These are phyloP conservation scores for Furcasterigmium sp. DNA, from an alignment of 2,329 filamentous ascomycete genomes.

Conservation along the genomic window DNA sequence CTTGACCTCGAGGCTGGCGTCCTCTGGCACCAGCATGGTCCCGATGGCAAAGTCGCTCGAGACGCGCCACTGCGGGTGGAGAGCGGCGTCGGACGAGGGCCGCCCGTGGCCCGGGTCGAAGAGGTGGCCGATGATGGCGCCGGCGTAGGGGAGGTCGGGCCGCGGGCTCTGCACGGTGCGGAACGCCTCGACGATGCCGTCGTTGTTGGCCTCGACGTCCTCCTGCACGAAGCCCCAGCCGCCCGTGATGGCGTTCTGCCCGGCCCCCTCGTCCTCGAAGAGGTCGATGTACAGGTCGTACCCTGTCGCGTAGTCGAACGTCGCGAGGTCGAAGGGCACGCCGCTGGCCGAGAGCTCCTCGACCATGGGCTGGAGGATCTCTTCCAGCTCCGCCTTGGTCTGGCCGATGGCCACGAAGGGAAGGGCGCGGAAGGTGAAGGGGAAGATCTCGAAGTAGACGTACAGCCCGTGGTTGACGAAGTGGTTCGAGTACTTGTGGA, in stretches of 20 bases:
- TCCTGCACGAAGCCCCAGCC: constrained; percentile 30
- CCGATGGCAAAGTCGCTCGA: constrained; percentile 29
- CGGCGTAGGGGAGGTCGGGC: constrained; percentile 18
- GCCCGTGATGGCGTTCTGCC: constrained; percentile 27
- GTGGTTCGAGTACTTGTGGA: constrained; percentile 35
- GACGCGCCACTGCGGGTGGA: constrained; percentile 31
- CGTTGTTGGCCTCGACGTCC: constrained; percentile 27
- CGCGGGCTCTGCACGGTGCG: constrained; percentile 22
- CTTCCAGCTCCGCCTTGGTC: constrained; percentile 24
- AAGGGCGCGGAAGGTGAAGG: constrained; percentile 31
- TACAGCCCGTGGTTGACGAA: constrained; percentile 36
- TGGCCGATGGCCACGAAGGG: constrained; percentile 30
- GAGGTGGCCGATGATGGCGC: constrained; percentile 29
- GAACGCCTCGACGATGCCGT: constrained; percentile 28
- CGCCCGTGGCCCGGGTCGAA: constrained; percentile 28
- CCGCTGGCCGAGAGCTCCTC: constrained; percentile 22
- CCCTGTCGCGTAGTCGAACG: constrained; percentile 24
- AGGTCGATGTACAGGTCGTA: constrained; percentile 30
- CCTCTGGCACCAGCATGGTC: constrained; percentile 23
- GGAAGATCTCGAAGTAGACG: constrained; percentile 36
- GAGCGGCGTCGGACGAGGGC: constrained; percentile 19
- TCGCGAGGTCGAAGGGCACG: constrained; percentile 19
- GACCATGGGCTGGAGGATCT: constrained; percentile 27
- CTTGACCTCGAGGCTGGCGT: constrained; percentile 35
- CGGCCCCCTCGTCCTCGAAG: constrained; percentile 28